These are phyloP conservation scores for Diplocarpon mali DNA, from an alignment of 2,329 filamentous ascomycete genomes.

Conservation along the genomic window DNA sequence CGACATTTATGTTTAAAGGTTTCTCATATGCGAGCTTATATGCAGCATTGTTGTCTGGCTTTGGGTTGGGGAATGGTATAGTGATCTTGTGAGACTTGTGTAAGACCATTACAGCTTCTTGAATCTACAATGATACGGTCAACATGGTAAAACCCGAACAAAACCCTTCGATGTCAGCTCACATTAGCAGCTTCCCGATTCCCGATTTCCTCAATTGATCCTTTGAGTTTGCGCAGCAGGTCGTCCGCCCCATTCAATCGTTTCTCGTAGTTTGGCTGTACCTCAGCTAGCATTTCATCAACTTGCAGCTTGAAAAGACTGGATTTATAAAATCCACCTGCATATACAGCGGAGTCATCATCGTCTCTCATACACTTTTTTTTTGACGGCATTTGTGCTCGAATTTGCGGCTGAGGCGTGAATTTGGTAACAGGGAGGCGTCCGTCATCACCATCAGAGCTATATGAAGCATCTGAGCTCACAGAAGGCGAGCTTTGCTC, in stretches of 20 bases:
- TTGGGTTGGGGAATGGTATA: conserved; percentile 80
- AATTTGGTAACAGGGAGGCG: conserved; percentile 16
- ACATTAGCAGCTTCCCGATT: conserved; percentile 36
- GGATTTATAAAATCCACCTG: conserved; percentile 43
- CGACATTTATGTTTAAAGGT: conserved; percentile 71
- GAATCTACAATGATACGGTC: conserved; percentile 38
- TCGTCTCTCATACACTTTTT: conserved; percentile 16
- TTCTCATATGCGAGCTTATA: conserved; percentile 73
- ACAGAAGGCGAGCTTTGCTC: neutral
- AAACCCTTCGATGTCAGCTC: conserved; percentile 6
- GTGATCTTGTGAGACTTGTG: conserved; percentile 55
- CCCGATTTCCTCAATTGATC: conserved; percentile 44
- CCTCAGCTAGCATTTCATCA: conserved; percentile 48
- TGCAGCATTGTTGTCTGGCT: conserved; percentile 61
- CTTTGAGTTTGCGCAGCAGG: conserved; percentile 42
- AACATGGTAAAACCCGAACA: too few relatives aligned
- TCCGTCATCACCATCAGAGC: conserved; percentile 4
- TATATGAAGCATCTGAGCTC: neutral
- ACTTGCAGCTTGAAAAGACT: conserved; percentile 58
- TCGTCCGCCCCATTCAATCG: conserved; percentile 41
- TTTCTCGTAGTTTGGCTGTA: conserved; percentile 47
- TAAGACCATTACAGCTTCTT: conserved; percentile 55
- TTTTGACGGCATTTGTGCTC: conserved; percentile 8
- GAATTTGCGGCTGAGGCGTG: conserved; percentile 5
- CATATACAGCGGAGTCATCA: conserved; percentile 31